These are phyloP conservation scores for Pyrus communis DNA, from an alignment of 306 rosid species.

Conservation along the genomic window DNA sequence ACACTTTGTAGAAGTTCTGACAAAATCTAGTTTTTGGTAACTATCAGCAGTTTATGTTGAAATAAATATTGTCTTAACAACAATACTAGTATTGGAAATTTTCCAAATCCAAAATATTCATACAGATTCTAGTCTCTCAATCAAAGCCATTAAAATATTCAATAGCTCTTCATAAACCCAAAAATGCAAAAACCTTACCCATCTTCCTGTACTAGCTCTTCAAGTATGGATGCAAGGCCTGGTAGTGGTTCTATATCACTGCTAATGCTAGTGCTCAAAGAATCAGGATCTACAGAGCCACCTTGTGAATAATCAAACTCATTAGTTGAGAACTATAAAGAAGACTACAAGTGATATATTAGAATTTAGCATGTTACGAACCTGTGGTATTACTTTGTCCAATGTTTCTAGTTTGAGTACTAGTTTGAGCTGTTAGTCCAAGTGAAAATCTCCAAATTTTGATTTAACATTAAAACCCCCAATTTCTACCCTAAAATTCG, in stretches of 20 bases:
- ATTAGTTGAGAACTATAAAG: not conserved
- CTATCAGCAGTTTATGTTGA: not conserved
- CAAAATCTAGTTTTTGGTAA: not conserved
- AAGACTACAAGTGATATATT: not conserved
- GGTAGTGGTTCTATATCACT: too few relatives aligned
- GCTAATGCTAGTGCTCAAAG: too few relatives aligned
- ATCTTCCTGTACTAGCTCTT: constrained; percentile 67
- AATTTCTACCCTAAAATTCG: too few relatives aligned
- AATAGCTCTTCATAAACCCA: not conserved
- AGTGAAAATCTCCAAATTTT: too few relatives aligned
- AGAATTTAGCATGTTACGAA: constrained; percentile 24
- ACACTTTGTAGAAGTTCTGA: not conserved
- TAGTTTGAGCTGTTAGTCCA: too few relatives aligned
- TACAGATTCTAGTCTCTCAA: not conserved
- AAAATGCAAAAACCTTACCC: constrained; percentile 44
- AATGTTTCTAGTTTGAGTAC: constrained; percentile 50
- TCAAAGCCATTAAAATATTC: not conserved
- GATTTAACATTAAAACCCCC: too few relatives aligned
- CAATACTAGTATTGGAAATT: not conserved
- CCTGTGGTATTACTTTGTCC: constrained; percentile 96
- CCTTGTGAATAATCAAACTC: constrained; percentile 29
- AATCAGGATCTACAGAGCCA: too few relatives aligned
- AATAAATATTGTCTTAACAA: not conserved
- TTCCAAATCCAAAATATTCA: not conserved
- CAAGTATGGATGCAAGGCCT: not conserved